These are phyloP conservation scores for Fragilariopsis cylindrus DNA, from an alignment of 108 stramenopile genomes.

Conservation along the genomic window DNA sequence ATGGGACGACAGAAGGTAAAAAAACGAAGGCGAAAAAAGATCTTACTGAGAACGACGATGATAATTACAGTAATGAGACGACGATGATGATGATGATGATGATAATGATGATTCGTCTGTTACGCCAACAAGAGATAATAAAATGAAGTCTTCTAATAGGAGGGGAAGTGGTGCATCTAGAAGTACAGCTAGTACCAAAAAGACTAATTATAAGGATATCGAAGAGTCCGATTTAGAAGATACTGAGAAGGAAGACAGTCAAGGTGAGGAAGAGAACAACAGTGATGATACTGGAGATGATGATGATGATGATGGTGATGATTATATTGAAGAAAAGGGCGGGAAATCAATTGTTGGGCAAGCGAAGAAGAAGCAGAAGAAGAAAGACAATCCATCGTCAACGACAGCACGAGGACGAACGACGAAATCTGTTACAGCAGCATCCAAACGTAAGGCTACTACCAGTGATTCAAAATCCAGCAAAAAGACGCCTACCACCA, in stretches of 20 bases:
- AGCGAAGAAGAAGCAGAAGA: not conserved
- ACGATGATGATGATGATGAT: too few relatives aligned
- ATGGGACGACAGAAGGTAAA: conserved; percentile 10
- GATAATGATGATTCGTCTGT: not conserved
- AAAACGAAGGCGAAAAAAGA: not conserved
- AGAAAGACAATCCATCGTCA: not conserved
- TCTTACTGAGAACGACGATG: not conserved
- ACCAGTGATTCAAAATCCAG: not conserved
- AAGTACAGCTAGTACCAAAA: not conserved
- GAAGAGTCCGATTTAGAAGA: not conserved
- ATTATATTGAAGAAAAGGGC: not conserved
- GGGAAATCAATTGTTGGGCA: not conserved
- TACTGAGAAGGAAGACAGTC: conserved; percentile 22
- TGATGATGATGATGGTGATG: not conserved
- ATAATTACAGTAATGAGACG: too few relatives aligned
- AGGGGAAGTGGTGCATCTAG: not conserved
- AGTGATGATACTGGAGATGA: not conserved
- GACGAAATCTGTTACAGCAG: not conserved
- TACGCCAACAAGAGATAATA: not conserved
- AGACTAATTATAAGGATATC: not conserved
- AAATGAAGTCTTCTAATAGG: not conserved
- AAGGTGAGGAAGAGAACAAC: conserved; percentile 4
- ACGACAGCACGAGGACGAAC: not conserved
- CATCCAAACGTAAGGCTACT: too few relatives aligned
- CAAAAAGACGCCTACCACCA: not conserved